These are phyloP conservation scores for Juncus effusus DNA, from an alignment of 176 grass and related monocot genomes.

Conservation along the genomic window DNA sequence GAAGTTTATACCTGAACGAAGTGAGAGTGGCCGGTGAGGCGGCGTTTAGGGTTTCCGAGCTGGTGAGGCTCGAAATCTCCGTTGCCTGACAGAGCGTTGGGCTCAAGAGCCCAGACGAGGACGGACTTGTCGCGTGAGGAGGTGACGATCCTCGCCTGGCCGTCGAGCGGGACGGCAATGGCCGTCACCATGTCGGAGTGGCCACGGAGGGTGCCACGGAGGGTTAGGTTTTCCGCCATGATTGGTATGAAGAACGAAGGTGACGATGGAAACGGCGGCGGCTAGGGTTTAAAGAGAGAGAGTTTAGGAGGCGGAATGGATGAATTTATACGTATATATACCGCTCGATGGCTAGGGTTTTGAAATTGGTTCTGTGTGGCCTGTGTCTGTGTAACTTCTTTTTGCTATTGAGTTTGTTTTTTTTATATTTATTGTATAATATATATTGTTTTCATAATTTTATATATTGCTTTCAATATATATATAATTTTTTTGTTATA, in stretches of 20 bases:
- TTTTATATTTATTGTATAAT: too few relatives aligned
- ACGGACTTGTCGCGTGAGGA: slow-evolving; percentile 94
- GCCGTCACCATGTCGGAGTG: slow-evolving; percentile 74
- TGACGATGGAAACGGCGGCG: slow-evolving; percentile 3
- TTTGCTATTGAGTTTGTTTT: too few relatives aligned
- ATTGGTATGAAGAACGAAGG: neutral
- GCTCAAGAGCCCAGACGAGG: slow-evolving; percentile 76
- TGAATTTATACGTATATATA: slow-evolving; percentile 13
- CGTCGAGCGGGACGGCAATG: slow-evolving; percentile 77
- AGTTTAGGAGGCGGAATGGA: slow-evolving; percentile 2
- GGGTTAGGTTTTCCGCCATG: slow-evolving; percentile 54
- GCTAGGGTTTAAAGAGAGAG: neutral
- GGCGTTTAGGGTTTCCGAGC: slow-evolving; percentile 66
- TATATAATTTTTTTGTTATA: too few relatives aligned
- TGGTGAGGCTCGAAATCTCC: slow-evolving; percentile 19
- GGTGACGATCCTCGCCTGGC: slow-evolving; percentile 69
- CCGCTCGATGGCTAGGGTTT: slow-evolving; percentile 16
- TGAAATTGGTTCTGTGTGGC: neutral
- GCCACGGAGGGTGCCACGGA: slow-evolving; percentile 66
- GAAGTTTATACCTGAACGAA: slow-evolving; percentile 45
- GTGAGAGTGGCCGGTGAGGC: slow-evolving; percentile 84
- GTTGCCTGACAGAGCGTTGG: slow-evolving; percentile 24
- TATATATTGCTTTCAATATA: too few relatives aligned
- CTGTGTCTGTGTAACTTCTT: too few relatives aligned
- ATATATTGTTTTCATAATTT: too few relatives aligned